A percentile compares a stretch with the other conserved stretches of the same genome.
These are phyloP conservation scores for Crithidia acanthocephali DNA, from an alignment of 208 protist genomes.

Conservation along the genomic window DNA sequence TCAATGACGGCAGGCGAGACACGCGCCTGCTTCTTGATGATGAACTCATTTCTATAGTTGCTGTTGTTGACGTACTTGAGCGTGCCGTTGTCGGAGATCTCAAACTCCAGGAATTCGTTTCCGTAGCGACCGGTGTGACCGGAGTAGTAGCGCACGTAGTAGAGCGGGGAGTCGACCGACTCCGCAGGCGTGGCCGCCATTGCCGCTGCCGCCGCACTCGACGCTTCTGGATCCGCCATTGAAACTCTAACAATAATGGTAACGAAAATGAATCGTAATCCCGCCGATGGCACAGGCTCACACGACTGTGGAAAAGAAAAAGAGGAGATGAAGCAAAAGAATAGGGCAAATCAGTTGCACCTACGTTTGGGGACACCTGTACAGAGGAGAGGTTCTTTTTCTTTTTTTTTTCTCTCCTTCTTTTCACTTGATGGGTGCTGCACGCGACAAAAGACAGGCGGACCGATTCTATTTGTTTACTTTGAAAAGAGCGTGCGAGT, in stretches of 20 bases:
- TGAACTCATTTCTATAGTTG: conserved; percentile 89
- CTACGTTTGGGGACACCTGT: too few species aligned
- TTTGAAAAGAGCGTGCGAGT: too few species aligned
- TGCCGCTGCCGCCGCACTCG: neutral
- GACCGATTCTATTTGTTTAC: too few species aligned
- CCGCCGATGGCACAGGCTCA: neutral
- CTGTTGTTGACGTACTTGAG: conserved; percentile 92
- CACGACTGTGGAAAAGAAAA: too few species aligned
- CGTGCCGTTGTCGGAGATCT: conserved; percentile 76
- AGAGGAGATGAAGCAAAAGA: too few species aligned
- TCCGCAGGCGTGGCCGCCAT: conserved; percentile 31
- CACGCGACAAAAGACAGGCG: too few species aligned
- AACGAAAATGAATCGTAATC: neutral
- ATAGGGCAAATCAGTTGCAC: too few species aligned
- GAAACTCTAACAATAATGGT: neutral
- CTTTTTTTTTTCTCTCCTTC: neutral
- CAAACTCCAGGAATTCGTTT: conserved; percentile 92
- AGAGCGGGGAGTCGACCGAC: conserved; percentile 69
- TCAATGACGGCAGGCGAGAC: conserved; percentile 77
- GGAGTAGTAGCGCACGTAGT: conserved; percentile 88
- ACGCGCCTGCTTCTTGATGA: conserved; percentile 86
- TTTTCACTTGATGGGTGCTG: too few species aligned
- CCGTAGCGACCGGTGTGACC: conserved; percentile 89
- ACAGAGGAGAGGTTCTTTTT: neutral
- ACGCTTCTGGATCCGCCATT: conserved; percentile 24